A percentile compares a stretch with the other conserved stretches of the same genome.
Evolutionary conservation across 2,329 filamentous ascomycete genomes (phyloP).

Genomic region (Fusarium sp.): DNA sequence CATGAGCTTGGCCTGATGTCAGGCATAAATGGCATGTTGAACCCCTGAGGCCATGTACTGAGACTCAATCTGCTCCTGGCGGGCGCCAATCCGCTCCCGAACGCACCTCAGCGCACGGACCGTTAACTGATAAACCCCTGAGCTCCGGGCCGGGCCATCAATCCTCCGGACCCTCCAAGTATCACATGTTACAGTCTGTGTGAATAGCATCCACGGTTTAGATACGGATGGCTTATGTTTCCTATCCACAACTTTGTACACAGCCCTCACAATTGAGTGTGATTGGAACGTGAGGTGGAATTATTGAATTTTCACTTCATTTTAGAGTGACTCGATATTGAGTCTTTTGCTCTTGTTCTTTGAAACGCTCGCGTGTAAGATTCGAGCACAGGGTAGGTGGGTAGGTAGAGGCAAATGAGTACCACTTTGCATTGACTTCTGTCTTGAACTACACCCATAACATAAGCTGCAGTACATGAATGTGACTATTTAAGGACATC

Average conservation of each 20-base stretch:
- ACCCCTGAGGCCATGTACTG: slow-evolving; percentile 14
- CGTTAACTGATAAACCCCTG: slow-evolving; percentile 27
- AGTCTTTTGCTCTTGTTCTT: neutral
- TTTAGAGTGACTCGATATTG: neutral
- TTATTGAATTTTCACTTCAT: neutral
- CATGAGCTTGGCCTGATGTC: neutral
- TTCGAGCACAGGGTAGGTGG: neutral
- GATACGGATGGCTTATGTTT: neutral
- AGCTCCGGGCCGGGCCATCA: slow-evolving; percentile 20
- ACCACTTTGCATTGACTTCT: neutral
- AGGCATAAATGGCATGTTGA: neutral
- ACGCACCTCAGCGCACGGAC: slow-evolving; percentile 29
- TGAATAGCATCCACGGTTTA: neutral
- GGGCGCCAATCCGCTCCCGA: slow-evolving; percentile 28
- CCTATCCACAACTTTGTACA: neutral
- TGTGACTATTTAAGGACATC: neutral
- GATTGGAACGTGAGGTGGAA: neutral
- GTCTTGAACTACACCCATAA: neutral
- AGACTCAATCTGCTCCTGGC: slow-evolving; percentile 6
- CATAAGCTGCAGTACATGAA: neutral
- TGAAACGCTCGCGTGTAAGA: neutral
- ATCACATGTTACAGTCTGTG: slow-evolving; percentile 6
- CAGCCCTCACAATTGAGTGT: neutral
- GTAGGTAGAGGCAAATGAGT: neutral
- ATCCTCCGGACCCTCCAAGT: neutral